These are phyloP conservation scores for Neurospora sp. DNA, from an alignment of 2,329 filamentous ascomycete species.

Conservation along the genomic window DNA sequence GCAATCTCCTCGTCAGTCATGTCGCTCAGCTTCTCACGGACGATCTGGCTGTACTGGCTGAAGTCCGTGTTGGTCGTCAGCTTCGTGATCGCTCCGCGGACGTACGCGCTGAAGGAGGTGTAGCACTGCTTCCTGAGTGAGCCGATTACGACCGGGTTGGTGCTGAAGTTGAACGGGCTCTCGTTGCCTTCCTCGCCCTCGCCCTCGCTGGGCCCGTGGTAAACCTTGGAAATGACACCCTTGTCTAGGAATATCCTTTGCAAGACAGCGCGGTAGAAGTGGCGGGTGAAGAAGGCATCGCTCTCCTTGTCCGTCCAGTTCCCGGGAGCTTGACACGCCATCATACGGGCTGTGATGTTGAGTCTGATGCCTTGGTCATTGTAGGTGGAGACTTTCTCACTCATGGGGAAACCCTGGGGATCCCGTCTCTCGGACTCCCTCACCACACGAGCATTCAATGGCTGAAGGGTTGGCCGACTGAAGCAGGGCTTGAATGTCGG, in stretches of 20 bases:
- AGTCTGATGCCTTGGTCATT: slow-evolving; percentile 59
- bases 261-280: slow-evolving; percentile 84
- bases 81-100: slow-evolving; percentile 72
- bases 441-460: slow-evolving; percentile 57
- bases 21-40: slow-evolving; percentile 54
- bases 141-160: slow-evolving; percentile 77
- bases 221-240: slow-evolving; percentile 59
- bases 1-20: slow-evolving; percentile 70
- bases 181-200: slow-evolving; percentile 11
- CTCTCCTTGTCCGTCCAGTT: slow-evolving; percentile 84
- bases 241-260: slow-evolving; percentile 88
- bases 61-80: slow-evolving; percentile 50
- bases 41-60: slow-evolving; percentile 47
- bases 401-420: slow-evolving; percentile 92
- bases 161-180: slow-evolving; percentile 33
- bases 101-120: slow-evolving; percentile 62
- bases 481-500: slow-evolving; percentile 78
- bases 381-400: slow-evolving; percentile 53
- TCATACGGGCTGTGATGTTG: slow-evolving; percentile 95
- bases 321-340: slow-evolving; percentile 89
- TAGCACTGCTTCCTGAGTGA: slow-evolving; percentile 76
- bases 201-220: slow-evolving; percentile 28
- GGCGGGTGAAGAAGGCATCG: slow-evolving; percentile 79
- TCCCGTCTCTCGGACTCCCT: slow-evolving; percentile 66
- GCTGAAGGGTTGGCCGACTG: slow-evolving; percentile 59